These are phyloP conservation scores for Coniophora puteana DNA, from an alignment of 1,284 basidiomycete species.

Conservation along the genomic window DNA sequence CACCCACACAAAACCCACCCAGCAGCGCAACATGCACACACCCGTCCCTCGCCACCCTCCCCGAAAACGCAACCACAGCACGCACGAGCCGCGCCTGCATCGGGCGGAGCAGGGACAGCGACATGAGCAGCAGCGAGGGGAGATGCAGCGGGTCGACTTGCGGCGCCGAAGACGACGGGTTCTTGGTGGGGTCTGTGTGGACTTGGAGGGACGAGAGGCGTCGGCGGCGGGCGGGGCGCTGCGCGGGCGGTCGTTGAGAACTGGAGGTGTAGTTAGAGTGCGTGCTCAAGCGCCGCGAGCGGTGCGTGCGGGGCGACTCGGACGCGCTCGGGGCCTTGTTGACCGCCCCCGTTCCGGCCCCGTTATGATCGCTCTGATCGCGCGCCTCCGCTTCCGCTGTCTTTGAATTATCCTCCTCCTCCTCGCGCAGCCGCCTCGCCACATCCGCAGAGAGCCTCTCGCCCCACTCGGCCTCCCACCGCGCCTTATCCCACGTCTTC, in stretches of 20 bases:
- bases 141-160: constrained; percentile 46
- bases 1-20: constrained; percentile 30
- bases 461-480: constrained; percentile 65
- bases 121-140: constrained; percentile 42
- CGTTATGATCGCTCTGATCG: too few relatives aligned
- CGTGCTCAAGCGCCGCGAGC: constrained; percentile 12
- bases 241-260: too few relatives aligned
- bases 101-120: constrained; percentile 39
- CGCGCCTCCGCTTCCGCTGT: constrained; percentile 8
- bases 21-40: constrained; percentile 25
- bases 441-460: constrained; percentile 53
- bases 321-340: constrained; percentile 15
- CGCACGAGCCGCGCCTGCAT: constrained; percentile 15
- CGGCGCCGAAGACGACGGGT: constrained; percentile 16
- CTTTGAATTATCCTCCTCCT: constrained; percentile 11
- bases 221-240: too few relatives aligned
- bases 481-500: constrained; percentile 49
- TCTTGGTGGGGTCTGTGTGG: too few relatives aligned
- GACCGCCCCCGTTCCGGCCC: too few relatives aligned
- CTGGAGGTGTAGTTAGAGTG: too few relatives aligned
- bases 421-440: constrained; percentile 37
- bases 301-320: constrained; percentile 7
- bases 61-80: constrained; percentile 12
- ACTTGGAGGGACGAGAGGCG: too few relatives aligned
- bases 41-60: constrained; percentile 23